Percentiles rank a stretch among this genome's conserved stretches.
These are phyloP conservation scores for Sugiyamaella mastotermitis DNA, from an alignment of 805 yeast species.

Conservation along the genomic window DNA sequence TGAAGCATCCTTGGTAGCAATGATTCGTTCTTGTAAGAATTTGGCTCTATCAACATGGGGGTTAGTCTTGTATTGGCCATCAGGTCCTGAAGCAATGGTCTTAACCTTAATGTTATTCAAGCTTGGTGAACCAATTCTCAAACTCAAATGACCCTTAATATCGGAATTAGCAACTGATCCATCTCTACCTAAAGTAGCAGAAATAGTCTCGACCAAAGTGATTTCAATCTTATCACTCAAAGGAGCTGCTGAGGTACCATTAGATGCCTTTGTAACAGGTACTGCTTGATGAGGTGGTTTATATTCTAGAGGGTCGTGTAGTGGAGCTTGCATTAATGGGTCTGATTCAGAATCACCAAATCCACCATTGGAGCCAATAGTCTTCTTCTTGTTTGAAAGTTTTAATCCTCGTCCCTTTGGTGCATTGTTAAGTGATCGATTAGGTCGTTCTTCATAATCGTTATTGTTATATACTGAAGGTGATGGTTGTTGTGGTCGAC, in stretches of 20 bases:
- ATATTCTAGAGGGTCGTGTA: conserved; percentile 30
- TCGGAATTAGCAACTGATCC: conserved; percentile 59
- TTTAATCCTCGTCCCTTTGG: conserved; percentile 69
- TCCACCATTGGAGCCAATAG: conserved; percentile 13
- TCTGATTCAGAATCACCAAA: conserved; percentile 21
- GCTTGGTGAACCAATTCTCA: conserved; percentile 75
- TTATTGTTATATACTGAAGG: conserved; percentile 10
- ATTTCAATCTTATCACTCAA: conserved; percentile 46
- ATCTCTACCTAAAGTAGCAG: conserved; percentile 76
- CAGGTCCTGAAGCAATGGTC: conserved; percentile 44
- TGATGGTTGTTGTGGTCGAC: no score
- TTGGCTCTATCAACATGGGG: conserved; percentile 85
- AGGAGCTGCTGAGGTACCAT: conserved; percentile 5
- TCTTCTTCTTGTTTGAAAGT: conserved; percentile 50
- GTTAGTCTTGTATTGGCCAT: conserved; percentile 82
- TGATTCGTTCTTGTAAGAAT: conserved; percentile 51
- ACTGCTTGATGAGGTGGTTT: conserved; percentile 34
- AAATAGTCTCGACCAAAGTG: conserved; percentile 67
- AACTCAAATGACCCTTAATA: conserved; percentile 83
- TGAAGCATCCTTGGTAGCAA: conserved; percentile 69
- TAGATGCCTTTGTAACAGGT: conserved; percentile 27
- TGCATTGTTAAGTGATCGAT: conserved; percentile 24
- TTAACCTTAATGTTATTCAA: conserved; percentile 61
- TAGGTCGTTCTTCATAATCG: conserved; percentile 16
- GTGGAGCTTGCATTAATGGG: conserved; percentile 21